Conservation (phyloP, 148 eudicot genomes). For the Chenopodium quinoa region DNA sequence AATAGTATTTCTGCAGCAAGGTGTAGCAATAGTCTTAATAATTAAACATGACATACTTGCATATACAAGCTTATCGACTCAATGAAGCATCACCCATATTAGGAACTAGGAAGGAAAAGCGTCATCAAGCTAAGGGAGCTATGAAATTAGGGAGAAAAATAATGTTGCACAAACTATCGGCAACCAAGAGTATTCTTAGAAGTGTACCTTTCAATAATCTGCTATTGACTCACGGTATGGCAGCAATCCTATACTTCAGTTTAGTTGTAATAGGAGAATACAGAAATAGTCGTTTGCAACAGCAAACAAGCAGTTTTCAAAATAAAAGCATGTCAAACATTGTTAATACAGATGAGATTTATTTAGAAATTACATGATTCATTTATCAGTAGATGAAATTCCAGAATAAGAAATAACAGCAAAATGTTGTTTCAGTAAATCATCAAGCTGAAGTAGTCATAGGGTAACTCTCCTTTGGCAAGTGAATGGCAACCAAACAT, state of each 20-base stretch:
- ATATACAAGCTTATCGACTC: neutral
- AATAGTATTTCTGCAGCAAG: neutral
- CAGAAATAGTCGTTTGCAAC: neutral
- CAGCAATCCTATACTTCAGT: neutral
- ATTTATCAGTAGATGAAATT: neutral
- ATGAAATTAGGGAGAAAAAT: neutral
- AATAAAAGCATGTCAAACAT: neutral
- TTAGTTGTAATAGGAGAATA: neutral
- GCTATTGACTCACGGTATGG: neutral
- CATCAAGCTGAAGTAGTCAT: slow-evolving; percentile 10
- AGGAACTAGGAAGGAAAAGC: neutral
- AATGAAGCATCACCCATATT: neutral
- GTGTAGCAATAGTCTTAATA: neutral
- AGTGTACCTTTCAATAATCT: too few relatives aligned
- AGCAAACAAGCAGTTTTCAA: neutral
- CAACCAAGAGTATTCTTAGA: neutral
- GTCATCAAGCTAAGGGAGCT: neutral
- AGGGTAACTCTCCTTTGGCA: slow-evolving; percentile 20
- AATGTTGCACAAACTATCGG: neutral
- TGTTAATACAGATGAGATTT: neutral
- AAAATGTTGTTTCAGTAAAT: neutral
- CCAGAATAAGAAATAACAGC: neutral
- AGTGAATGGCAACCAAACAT: neutral
- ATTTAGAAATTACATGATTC: neutral
- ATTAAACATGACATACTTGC: slow-evolving; percentile 1